Evolutionary conservation across 805 yeast genomes (phyloP).

Genomic region (Nakazawaea pomicola): DNA sequence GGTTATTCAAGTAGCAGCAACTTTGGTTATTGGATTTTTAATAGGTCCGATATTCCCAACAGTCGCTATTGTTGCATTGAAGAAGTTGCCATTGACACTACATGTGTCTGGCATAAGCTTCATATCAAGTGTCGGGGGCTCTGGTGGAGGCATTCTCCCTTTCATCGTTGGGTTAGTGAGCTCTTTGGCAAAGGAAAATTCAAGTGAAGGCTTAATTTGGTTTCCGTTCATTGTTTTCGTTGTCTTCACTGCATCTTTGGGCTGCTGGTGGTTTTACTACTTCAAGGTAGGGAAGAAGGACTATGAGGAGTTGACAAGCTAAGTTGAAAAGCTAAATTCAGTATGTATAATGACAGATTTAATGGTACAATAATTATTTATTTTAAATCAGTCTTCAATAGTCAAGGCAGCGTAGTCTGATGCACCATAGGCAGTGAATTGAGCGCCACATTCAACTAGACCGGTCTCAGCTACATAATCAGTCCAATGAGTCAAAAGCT

Average conservation of each 20-base stretch:
- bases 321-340: too few species aligned
- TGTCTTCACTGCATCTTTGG: conserved; percentile 18
- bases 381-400: conserved; percentile 1
- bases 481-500: conserved; percentile 43
- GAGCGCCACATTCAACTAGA: conserved; percentile 27
- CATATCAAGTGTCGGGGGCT: conserved; percentile 75
- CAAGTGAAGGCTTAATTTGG: conserved; percentile 26
- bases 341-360: too few species aligned
- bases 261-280: conserved; percentile 23
- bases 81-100: conserved; percentile 51
- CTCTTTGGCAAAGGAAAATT: conserved; percentile 18
- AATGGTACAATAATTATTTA: too few species aligned
- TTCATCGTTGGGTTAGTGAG: conserved; percentile 53
- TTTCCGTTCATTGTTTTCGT: conserved; percentile 24
- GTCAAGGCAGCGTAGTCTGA: conserved; percentile 3
- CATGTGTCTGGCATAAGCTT: conserved; percentile 70
- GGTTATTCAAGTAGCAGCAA: conserved; percentile 27
- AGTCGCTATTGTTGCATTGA: conserved; percentile 58
- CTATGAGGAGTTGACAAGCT: neutral
- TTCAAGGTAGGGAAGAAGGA: conserved; percentile 13
- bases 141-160: conserved; percentile 80
- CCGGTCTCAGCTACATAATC: conserved; percentile 50
- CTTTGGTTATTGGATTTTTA: conserved; percentile 38
- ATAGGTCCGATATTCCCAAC: conserved; percentile 64
- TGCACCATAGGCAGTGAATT: conserved; percentile 4